Evolutionary conservation across 805 yeast species (phyloP), one percentile per base, ranked within the genome.

Genomic region (Priceomyces melissophilus): DNA sequence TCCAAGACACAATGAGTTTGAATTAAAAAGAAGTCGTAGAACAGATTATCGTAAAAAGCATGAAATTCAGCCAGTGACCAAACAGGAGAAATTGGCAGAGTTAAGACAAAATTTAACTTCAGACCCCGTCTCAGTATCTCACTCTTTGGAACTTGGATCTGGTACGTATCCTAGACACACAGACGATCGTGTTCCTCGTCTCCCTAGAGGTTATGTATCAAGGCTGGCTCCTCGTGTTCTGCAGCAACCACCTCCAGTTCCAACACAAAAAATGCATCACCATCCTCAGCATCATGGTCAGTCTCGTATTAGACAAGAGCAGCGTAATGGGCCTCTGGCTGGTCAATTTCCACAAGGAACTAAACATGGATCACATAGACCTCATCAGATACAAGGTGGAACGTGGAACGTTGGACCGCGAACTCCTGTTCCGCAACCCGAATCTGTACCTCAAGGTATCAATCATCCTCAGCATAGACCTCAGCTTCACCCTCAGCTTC

Each of bases 11-110:
- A 46, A 49, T 4, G 60, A 54, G 32, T 61, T 65, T 47, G 49
- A 69, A 2, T 55, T 69, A 43, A 58, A 59, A 32, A 51, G 75
- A 41, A 60, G 69, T 41, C 63, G 74, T 43, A 54, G 75, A 35
- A 57, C 63, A 2, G 71, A 67, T 45, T 68, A 69, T 49, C 49
- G 69, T 23, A 69, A 68, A 35, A 60, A 53, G 17, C 37, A 41
- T 30, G 30, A 29, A n/a, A 20, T 31, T 13, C 23, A 37, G 31
- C 53, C 50, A 44, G 44, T 39, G 15, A 43, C 23, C 25, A 57
- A 54, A 35, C 55, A 59, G 4, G 55, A 46, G 4, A 54, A 48
- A 36, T 44, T 57, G 15, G 49, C 52, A 11, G 57, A 51, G 27
- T 45, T 57, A 14, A 39, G 62, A 33, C 49, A 43, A 17, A 44